These are phyloP conservation scores for Coix lacrymajobi DNA, from an alignment of 176 grass and related monocot genomes.

Conservation along the genomic window DNA sequence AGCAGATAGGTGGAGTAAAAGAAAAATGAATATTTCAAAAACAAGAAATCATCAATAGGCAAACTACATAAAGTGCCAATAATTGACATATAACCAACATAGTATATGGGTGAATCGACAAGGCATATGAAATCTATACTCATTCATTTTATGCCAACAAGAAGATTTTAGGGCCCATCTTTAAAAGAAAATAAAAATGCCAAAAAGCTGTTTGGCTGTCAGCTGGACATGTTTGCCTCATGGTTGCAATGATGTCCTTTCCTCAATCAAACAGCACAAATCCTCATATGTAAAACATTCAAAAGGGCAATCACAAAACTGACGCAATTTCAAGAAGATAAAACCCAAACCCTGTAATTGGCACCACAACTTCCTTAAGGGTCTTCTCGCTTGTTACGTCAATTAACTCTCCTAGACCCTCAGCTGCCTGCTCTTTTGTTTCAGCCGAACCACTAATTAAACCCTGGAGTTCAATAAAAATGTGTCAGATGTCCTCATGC, in stretches of 20 bases:
- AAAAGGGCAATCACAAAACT: neutral
- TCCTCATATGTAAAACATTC: neutral
- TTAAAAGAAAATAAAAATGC: neutral
- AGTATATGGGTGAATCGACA: neutral
- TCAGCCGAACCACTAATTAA: constrained; percentile 92
- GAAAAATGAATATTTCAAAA: neutral
- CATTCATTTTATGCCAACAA: neutral
- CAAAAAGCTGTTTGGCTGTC: neutral
- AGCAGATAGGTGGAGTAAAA: neutral
- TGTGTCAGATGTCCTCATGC: constrained; percentile 12
- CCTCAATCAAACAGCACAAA: neutral
- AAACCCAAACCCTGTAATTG: constrained; percentile 81
- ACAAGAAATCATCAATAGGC: neutral
- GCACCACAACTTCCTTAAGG: constrained; percentile 86
- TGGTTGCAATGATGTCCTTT: constrained; percentile 3
- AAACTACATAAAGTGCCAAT: neutral
- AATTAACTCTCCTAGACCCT: constrained; percentile 94
- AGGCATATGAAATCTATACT: too few species aligned
- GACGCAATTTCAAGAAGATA: constrained; percentile 28
- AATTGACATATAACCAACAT: neutral
- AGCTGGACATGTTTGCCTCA: neutral
- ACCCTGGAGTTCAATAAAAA: constrained; percentile 59
- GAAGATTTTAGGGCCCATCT: neutral
- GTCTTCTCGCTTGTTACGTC: constrained; percentile 89
- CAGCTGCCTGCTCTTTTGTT: constrained; percentile 86